Evolutionary conservation across 768 basidiomycete species (phyloP), one percentile per base, ranked within the genome.

Genomic region (Naematelia encephala): DNA sequence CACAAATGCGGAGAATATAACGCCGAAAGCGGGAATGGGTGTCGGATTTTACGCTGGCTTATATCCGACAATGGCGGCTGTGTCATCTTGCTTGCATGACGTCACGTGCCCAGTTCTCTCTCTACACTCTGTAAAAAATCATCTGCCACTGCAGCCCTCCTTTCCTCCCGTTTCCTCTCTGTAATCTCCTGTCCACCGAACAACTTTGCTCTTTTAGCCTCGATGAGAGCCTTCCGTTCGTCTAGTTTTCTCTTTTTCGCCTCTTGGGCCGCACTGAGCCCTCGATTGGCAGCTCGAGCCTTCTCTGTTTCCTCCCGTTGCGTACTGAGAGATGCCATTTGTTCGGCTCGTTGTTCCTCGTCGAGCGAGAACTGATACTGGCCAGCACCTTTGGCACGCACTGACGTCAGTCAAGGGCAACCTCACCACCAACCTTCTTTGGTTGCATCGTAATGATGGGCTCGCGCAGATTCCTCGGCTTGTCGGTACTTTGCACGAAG

Each of bases 341-440:
- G 87, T 51, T 80, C 79, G 63, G 79, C 79, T 44, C 96, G 82
- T 26, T 83, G 84, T 63, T 89, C 88, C 69, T 91, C 90, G 66
- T 96, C 91, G 2, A 75, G 82, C 12, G 90, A 90, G 77, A 98
- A 93, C 73, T 90, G 88, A 76, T 94, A 96, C 78, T 88, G 90
- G 0, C 85, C 92, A 0, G 94, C 93, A 45, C 89, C 96, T 75
- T 87, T 87, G 12, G 88, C 84, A 14, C 96, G 88, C 19, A 88
- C 86, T 72, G 28, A 1, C 4, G 34, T n/a, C 34, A 42, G 25
- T 28, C 22, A 46, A 23, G 2, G 14, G 51, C 19, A 50, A 29
- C 1, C 27, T 26, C 16, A 14, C 16, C 44, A 60, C 61, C 14
- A 19, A 74, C 75, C 75, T 78, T 99, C 94, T 51, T 78, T 79